Evolutionary conservation across 2,329 filamentous ascomycete species (phyloP).

Genomic region (Fusarium dlaminii): DNA sequence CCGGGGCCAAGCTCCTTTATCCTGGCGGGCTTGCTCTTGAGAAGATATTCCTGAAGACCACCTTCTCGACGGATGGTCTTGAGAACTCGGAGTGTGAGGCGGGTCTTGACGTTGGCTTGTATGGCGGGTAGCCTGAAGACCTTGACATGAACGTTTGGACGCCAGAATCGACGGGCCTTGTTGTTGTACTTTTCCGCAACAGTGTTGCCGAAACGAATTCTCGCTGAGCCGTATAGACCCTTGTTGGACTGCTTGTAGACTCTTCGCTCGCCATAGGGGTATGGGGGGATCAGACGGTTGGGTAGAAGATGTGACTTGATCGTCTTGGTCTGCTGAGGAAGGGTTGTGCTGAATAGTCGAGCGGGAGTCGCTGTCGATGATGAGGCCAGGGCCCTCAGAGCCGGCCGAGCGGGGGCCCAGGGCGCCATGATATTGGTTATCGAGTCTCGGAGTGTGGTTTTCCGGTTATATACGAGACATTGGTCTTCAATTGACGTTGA

Average conservation of each 20-base stretch:
- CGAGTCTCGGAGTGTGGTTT: background rate
- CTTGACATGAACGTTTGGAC: conserved; percentile 77
- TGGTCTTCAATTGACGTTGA: conserved; percentile 36
- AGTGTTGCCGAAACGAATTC: conserved; percentile 83
- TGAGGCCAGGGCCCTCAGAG: conserved; percentile 29
- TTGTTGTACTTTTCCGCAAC: conserved; percentile 74
- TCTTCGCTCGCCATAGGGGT: conserved; percentile 76
- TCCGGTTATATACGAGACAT: conserved; percentile 33
- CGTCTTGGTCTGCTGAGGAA: conserved; percentile 50
- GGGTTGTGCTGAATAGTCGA: conserved; percentile 52
- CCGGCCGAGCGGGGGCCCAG: conserved; percentile 35
- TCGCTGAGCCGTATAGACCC: conserved; percentile 75
- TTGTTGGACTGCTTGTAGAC: conserved; percentile 84
- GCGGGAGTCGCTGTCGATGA: conserved; percentile 21
- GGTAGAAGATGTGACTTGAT: conserved; percentile 57
- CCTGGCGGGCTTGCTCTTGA: conserved; percentile 79
- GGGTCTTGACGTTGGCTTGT: conserved; percentile 70
- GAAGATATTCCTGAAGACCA: conserved; percentile 89
- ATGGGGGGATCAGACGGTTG: conserved; percentile 65
- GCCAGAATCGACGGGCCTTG: conserved; percentile 78
- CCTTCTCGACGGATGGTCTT: conserved; percentile 84
- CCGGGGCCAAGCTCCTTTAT: conserved; percentile 88
- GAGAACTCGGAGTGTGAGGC: conserved; percentile 75
- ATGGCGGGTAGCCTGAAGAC: conserved; percentile 72
- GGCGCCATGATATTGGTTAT: conserved; percentile 33